Evolutionary conservation across 2,329 filamentous ascomycete species (phyloP).

Genomic region (Fusarium beomiforme): DNA sequence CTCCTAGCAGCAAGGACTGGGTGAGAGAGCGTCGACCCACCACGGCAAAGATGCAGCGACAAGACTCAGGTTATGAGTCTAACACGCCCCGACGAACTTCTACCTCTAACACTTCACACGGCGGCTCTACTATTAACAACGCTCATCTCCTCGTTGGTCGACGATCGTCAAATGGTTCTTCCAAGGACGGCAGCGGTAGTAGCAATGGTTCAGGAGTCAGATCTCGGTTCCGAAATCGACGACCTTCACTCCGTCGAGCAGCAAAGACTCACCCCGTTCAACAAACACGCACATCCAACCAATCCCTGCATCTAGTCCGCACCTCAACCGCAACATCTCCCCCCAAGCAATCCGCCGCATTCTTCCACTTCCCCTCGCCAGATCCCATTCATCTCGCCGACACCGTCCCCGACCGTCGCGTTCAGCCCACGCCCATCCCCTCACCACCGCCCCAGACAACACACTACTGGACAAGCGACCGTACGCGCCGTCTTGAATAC

Average conservation of each 20-base stretch:
- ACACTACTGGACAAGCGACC: slow-evolving; percentile 74
- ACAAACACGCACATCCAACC: slow-evolving; percentile 42
- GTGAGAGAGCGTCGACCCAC: slow-evolving; percentile 44
- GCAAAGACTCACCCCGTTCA: slow-evolving; percentile 49
- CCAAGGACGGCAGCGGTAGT: slow-evolving; percentile 26
- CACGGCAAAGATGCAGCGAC: slow-evolving; percentile 58
- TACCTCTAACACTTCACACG: slow-evolving; percentile 47
- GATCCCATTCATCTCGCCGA: slow-evolving; percentile 50
- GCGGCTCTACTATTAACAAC: slow-evolving; percentile 17
- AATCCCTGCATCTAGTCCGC: slow-evolving; percentile 50
- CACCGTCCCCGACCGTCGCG: slow-evolving; percentile 24
- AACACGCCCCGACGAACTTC: slow-evolving; percentile 53
- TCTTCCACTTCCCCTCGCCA: slow-evolving; percentile 61
- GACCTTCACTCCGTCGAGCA: slow-evolving; percentile 55
- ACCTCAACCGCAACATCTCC: slow-evolving; percentile 42
- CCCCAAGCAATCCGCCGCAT: slow-evolving; percentile 47
- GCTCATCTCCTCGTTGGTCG: slow-evolving; percentile 45
- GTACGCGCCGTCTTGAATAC: slow-evolving; percentile 70
- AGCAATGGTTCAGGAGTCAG: slow-evolving; percentile 30
- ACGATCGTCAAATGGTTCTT: slow-evolving; percentile 49
- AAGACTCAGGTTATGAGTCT: slow-evolving; percentile 70
- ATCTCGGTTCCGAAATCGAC: slow-evolving; percentile 52
- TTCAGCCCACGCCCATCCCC: slow-evolving; percentile 42
- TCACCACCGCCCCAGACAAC: slow-evolving; percentile 66
- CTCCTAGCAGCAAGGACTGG: slow-evolving; percentile 15